Evolutionary conservation across 192 early-diverging fungal genomes (phyloP).

Genomic region (Coemansia erecta): DNA sequence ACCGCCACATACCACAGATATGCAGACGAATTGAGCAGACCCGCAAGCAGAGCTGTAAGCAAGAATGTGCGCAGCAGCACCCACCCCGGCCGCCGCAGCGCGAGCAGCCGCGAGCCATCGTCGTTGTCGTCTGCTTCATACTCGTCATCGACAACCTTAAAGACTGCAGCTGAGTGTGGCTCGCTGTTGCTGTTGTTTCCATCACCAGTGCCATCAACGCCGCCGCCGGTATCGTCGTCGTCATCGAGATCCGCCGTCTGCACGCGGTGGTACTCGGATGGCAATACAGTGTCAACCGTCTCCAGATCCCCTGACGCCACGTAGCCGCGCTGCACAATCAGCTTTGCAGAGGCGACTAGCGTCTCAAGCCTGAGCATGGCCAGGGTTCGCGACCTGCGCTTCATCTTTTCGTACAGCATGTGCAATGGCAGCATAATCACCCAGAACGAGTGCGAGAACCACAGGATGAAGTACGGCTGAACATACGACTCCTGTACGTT

Average conservation of each 20-base stretch:
- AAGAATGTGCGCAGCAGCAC: conserved; percentile 20
- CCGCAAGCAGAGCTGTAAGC: conserved; percentile 49
- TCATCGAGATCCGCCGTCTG: conserved; percentile 11
- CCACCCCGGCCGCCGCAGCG: conserved; percentile 18
- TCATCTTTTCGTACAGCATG: conserved; percentile 32
- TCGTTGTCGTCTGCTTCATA: conserved; percentile 5
- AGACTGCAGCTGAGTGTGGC: background rate
- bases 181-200: too few species aligned
- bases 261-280: conserved; percentile 25
- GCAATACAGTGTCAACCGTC: background rate
- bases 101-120: conserved; percentile 22
- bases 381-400: conserved; percentile 31
- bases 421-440: conserved; percentile 47
- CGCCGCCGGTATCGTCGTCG: background rate
- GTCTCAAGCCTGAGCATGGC: conserved; percentile 30
- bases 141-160: conserved; percentile 9
- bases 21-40: conserved; percentile 63
- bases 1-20: conserved; percentile 82
- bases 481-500: conserved; percentile 47
- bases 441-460: conserved; percentile 54
- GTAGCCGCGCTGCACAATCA: conserved; percentile 30
- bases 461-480: conserved; percentile 57
- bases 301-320: conserved; percentile 4
- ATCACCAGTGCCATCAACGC: too few species aligned
- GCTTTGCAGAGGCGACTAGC: conserved; percentile 44